These are phyloP conservation scores for Boletellus ananiceps DNA, from an alignment of 768 basidiomycete genomes.

Conservation along the genomic window DNA sequence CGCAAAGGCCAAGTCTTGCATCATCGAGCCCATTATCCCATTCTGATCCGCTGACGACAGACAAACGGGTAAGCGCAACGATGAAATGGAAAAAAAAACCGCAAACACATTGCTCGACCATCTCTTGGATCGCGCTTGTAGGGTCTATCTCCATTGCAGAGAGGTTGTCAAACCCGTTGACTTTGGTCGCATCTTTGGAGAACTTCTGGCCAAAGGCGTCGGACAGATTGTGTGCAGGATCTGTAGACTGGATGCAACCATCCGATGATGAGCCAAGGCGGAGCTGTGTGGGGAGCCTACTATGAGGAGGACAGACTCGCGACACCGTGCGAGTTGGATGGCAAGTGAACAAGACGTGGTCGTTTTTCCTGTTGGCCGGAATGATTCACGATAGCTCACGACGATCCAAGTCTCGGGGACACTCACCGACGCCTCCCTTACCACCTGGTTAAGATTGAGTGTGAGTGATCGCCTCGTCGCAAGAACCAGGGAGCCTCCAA, in stretches of 20 bases:
- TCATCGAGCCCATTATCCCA: slow-evolving; percentile 98
- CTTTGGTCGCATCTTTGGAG: slow-evolving; percentile 96
- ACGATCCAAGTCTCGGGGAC: not conserved
- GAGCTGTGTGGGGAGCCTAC: slow-evolving; percentile 42
- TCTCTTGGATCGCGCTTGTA: slow-evolving; percentile 95
- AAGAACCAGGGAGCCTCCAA: slow-evolving; percentile 15
- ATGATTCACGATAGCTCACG: not conserved
- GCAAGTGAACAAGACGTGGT: slow-evolving; percentile 97
- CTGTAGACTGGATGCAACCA: slow-evolving; percentile 68
- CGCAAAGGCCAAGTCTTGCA: slow-evolving; percentile 99
- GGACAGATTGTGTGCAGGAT: slow-evolving; percentile 98
- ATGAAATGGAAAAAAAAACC: not conserved
- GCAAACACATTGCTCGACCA: slow-evolving; percentile 90
- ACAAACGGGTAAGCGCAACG: slow-evolving; percentile 1
- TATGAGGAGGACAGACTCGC: slow-evolving; percentile 96
- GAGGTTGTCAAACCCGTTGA: slow-evolving; percentile 95
- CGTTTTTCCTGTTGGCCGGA: slow-evolving; percentile 73
- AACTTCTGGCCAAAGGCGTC: slow-evolving; percentile 99
- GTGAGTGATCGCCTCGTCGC: slow-evolving; percentile 11
- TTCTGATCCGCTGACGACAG: slow-evolving; percentile 67
- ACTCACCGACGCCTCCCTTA: slow-evolving; percentile 95
- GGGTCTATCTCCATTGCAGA: slow-evolving; percentile 99
- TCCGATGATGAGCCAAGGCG: not conserved
- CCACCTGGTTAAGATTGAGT: slow-evolving; percentile 56
- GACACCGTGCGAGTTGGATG: slow-evolving; percentile 85